phyloP scores from a whole-genome alignment of 1,284 basidiomycete species.

The Athelia sp. region DNA sequence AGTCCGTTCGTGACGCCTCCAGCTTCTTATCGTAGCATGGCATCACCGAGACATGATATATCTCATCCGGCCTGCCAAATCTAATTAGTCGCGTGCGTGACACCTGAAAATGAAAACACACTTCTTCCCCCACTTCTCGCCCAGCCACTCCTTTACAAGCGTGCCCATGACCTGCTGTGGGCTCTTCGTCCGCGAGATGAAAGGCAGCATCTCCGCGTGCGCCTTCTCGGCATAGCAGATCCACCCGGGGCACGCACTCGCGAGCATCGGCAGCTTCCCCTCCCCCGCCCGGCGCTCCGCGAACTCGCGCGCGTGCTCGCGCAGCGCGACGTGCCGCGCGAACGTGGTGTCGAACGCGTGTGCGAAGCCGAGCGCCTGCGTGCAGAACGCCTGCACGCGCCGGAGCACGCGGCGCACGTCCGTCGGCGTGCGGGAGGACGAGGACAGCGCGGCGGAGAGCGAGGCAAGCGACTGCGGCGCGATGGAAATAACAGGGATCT shows the following conservation, averaged over 20 bases:
- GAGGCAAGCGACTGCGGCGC: conserved; percentile 93
- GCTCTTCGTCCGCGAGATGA: conserved; percentile 85
- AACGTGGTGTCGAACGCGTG: conserved; percentile 94
- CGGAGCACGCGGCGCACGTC: conserved; percentile 59
- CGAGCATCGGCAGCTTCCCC: conserved; percentile 77
- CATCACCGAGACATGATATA: conserved; percentile 98
- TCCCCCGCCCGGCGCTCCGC: conserved; percentile 51
- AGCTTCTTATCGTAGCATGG: conserved; percentile 99
- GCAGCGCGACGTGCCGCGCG: conserved; percentile 81
- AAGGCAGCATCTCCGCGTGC: conserved; percentile 89
- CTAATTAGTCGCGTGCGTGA: conserved; percentile 2
- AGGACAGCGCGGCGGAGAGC: conserved; percentile 68
- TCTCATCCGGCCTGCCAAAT: conserved; percentile 62
- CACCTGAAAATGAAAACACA: conserved; percentile 32
- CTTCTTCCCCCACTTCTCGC: conserved; percentile 55
- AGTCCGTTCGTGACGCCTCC: conserved; percentile 91
- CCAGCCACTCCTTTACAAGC: conserved; percentile 86
- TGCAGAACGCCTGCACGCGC: conserved; percentile 65
- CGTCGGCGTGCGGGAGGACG: conserved; percentile 40
- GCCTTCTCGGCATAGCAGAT: conserved; percentile 99
- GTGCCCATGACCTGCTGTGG: conserved; percentile 94
- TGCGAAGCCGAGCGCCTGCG: conserved; percentile 58
- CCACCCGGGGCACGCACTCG: conserved; percentile 98
- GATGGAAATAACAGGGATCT: conserved; percentile 77
- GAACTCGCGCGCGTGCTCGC: conserved; percentile 84